phyloP scores from a whole-genome alignment of 2,329 filamentous ascomycete genomes.

The Nannizziopsis arthrosporioides region DNA sequence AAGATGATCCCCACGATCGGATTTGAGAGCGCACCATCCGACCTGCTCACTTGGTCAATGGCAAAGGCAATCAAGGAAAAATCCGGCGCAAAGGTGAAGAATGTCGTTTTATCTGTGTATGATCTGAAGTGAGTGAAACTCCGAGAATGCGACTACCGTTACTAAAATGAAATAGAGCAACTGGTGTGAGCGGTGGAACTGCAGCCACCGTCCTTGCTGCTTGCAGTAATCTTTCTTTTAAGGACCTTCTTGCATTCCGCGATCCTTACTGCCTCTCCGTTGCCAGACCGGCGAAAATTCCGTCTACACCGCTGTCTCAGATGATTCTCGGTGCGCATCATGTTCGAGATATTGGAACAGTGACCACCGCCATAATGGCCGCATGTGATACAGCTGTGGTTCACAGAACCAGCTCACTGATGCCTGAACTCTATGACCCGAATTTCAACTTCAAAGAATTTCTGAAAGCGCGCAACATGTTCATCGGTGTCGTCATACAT shows the following conservation, averaged over 20 bases:
- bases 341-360: conserved; percentile 46
- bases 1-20: conserved; percentile 50
- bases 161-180: conserved; percentile 13
- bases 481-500: conserved; percentile 41
- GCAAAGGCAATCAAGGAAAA: conserved; percentile 43
- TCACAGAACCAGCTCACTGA: conserved; percentile 49
- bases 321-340: conserved; percentile 41
- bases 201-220: conserved; percentile 54
- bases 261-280: conserved; percentile 40
- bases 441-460: conserved; percentile 49
- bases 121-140: conserved; percentile 38
- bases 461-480: conserved; percentile 39
- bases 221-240: conserved; percentile 36
- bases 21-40: conserved; percentile 50
- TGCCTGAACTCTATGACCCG: conserved; percentile 46
- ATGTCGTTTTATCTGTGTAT: conserved; percentile 44
- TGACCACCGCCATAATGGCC: conserved; percentile 45
- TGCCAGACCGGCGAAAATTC: conserved; percentile 23
- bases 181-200: conserved; percentile 47
- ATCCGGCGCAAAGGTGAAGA: conserved; percentile 39
- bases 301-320: conserved; percentile 17
- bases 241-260: conserved; percentile 38
- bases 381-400: conserved; percentile 46
- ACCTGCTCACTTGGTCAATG: conserved; percentile 43
- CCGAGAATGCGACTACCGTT: background rate